Evolutionary conservation across 441 rosid species (phyloP).

Genomic region (Erodium chrysanthum): DNA sequence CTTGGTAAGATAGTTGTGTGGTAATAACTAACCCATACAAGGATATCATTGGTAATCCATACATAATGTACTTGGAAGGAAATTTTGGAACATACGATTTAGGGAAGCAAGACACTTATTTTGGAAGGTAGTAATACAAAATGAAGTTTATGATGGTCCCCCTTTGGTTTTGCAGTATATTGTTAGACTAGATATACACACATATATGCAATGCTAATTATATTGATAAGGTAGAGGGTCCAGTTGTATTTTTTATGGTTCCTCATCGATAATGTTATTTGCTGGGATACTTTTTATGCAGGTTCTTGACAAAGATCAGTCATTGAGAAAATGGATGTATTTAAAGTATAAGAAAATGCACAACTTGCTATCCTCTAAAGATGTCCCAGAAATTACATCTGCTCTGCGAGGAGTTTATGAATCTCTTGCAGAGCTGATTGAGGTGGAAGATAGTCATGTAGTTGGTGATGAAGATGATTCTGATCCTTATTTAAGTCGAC

Average conservation of each 20-base stretch:
- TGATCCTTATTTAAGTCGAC: constrained; percentile 26
- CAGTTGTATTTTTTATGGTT: neutral
- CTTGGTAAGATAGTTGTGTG: too few species aligned
- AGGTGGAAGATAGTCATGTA: constrained; percentile 38
- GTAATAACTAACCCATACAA: too few species aligned
- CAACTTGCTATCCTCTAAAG: constrained; percentile 39
- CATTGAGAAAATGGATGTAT: constrained; percentile 60
- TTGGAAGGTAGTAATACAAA: neutral
- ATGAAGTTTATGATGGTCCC: neutral
- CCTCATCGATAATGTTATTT: constrained; percentile 11
- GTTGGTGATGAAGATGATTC: constrained; percentile 52
- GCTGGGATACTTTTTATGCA: constrained; percentile 30
- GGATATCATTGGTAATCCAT: too few species aligned
- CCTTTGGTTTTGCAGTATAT: neutral
- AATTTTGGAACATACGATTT: too few species aligned
- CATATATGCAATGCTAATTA: too few species aligned
- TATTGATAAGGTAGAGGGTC: too few species aligned
- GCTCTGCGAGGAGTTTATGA: constrained; percentile 49
- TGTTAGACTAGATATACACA: too few species aligned
- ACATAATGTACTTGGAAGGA: too few species aligned
- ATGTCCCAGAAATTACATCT: constrained; percentile 33
- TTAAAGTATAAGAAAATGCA: constrained; percentile 47
- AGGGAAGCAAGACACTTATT: too few species aligned
- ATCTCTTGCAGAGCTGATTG: constrained; percentile 33
- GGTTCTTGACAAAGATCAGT: constrained; percentile 52